Evolutionary conservation across 768 basidiomycete genomes (phyloP).

Genomic region (Phylloporus arenicola): DNA sequence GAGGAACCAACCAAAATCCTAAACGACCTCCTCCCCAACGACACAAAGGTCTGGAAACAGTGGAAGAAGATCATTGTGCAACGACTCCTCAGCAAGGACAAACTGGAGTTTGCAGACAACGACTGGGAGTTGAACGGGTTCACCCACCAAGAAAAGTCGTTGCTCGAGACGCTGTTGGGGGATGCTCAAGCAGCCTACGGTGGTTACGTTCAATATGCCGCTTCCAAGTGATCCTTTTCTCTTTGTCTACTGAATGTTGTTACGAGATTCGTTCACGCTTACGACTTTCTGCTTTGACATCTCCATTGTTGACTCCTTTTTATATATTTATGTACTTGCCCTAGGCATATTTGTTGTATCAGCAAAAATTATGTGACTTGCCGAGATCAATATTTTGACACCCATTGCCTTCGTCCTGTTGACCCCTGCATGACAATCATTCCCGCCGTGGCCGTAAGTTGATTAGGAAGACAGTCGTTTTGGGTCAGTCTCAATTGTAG

Average conservation of each 20-base stretch:
- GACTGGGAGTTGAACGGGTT: conserved; percentile 22
- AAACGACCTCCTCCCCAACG: conserved; percentile 24
- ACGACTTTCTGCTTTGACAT: neutral
- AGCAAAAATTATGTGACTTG: no score
- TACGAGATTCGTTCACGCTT: neutral
- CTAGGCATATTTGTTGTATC: neutral
- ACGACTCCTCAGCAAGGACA: conserved; percentile 14
- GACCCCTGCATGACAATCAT: no score
- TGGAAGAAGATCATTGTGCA: conserved; percentile 20
- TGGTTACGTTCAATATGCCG: conserved; percentile 13
- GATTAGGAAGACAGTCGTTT: neutral
- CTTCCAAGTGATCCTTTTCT: conserved; percentile 6
- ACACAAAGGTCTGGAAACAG: conserved; percentile 26
- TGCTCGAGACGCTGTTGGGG: conserved; percentile 21
- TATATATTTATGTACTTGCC: neutral
- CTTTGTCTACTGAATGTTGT: neutral
- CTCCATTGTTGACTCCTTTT: neutral
- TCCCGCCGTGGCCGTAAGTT: no score
- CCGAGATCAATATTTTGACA: neutral
- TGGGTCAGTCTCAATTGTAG: neutral
- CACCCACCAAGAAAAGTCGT: conserved; percentile 9
- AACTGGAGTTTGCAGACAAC: conserved; percentile 16
- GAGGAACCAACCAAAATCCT: conserved; percentile 18
- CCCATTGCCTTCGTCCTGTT: no score
- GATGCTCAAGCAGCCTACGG: conserved; percentile 24